Evolutionary conservation across 805 yeast genomes (phyloP).

Genomic region (Barnettozyma siamensis): DNA sequence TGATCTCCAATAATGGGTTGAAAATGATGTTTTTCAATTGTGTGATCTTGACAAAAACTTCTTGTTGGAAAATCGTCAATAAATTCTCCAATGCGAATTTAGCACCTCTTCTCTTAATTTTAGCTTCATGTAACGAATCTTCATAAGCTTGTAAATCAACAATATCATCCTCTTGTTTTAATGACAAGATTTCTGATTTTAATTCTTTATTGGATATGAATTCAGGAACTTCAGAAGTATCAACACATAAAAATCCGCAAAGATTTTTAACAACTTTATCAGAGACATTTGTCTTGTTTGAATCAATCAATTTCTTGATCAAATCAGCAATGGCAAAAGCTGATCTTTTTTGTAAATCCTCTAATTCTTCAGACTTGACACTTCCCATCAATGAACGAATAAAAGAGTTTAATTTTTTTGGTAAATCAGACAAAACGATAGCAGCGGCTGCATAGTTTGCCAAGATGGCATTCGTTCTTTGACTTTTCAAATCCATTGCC

Average conservation of each 20-base stretch:
- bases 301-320: slow-evolving; percentile 49
- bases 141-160: slow-evolving; percentile 60
- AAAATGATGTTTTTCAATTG: slow-evolving; percentile 61
- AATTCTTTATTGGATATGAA: slow-evolving; percentile 58
- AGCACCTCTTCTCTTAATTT: slow-evolving; percentile 82
- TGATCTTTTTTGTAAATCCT: slow-evolving; percentile 61
- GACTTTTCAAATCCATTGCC: slow-evolving; percentile 46
- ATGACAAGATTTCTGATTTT: slow-evolving; percentile 57
- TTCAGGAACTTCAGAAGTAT: slow-evolving; percentile 93
- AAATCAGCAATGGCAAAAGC: slow-evolving; percentile 64
- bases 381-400: slow-evolving; percentile 91
- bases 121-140: slow-evolving; percentile 64
- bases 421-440: slow-evolving; percentile 60
- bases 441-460: slow-evolving; percentile 76
- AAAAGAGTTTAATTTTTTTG: slow-evolving; percentile 81
- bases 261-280: slow-evolving; percentile 87
- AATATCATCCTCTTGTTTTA: slow-evolving; percentile 64
- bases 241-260: slow-evolving; percentile 91
- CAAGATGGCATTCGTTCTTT: slow-evolving; percentile 54
- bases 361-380: slow-evolving; percentile 67
- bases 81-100: slow-evolving; percentile 59
- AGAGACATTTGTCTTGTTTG: slow-evolving; percentile 65
- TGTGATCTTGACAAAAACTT: slow-evolving; percentile 56
- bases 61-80: slow-evolving; percentile 44
- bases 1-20: slow-evolving; percentile 48